Base-by-base conservation (phyloP, 1,284 basidiomycete genomes). In the Schizophyllum amplum region DNA sequence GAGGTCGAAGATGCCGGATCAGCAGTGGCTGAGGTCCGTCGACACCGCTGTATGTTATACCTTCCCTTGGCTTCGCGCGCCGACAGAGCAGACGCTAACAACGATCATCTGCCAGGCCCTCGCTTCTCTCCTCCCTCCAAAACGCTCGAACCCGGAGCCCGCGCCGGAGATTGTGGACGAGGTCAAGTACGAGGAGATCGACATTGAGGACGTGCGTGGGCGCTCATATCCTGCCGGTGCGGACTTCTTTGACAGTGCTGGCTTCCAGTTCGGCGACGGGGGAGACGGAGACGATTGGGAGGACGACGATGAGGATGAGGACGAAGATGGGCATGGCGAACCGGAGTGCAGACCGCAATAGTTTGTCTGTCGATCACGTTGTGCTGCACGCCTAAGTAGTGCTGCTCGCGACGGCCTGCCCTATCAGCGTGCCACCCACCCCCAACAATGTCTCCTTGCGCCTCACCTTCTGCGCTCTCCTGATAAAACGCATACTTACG, bases 1-100 rank as follows among this genome's bases (percentile, higher is more conserved):
- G 80, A 86, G 55, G 79, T 97, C 55, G 92, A 95, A 92, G 71
- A 94, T 94, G 89, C 90, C 92, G 7, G 75, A 78, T 58, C 74
- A 80, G 53, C 72, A 80, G 48, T 93, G 90, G 90, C 67, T 91
- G 26, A 75, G 71, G 59, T 75, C 72, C 2, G 71, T 86, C 33
- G 83, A 91, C 65, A 67, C 67, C 46, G 71, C 77, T 68, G 89
- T 89, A 64, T 56, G 71, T 58, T 46, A 52, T 56, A 17, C 24
- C 51, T 52, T 48, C 51, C 25, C 55, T 57, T 60, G 50, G 91
- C 55, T 86, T 84, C 52, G 70, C 87, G 50, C 89, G 91, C 33
- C 76, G 93, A 55, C 92, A 92, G 23, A 92, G 50, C 25, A 23
- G 7, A 24, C 17, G 4, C 3, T 3, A 42, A 9, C 17, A 9